phyloP scores from a whole-genome alignment of 768 basidiomycete species.

The Tylopilus felleus region DNA sequence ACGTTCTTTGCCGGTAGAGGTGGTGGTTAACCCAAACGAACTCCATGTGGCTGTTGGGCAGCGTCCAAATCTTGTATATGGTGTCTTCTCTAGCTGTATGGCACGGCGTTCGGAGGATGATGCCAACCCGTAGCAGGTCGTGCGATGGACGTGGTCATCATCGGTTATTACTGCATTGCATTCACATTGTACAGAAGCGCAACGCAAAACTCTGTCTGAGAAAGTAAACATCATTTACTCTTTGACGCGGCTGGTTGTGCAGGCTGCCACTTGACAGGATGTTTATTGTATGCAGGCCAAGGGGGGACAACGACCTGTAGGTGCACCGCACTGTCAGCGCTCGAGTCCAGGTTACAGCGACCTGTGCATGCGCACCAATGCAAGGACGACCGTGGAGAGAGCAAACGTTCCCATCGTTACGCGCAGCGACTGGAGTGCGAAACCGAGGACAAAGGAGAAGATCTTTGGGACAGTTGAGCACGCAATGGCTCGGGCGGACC shows the following conservation, averaged over 20 bases:
- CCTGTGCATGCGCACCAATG: slow-evolving; percentile 15
- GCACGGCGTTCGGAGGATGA: neutral
- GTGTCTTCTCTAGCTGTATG: neutral
- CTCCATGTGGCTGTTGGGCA: neutral
- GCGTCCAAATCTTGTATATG: neutral
- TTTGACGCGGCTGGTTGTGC: slow-evolving; percentile 21
- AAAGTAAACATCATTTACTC: slow-evolving; percentile 14
- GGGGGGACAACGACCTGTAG: slow-evolving; percentile 59
- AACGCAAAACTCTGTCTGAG: neutral
- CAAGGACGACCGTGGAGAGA: slow-evolving; percentile 18
- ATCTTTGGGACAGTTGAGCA: slow-evolving; percentile 14
- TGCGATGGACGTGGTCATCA: neutral
- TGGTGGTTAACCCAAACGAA: too few relatives aligned
- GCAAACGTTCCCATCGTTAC: slow-evolving; percentile 25
- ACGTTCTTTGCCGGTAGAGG: too few relatives aligned
- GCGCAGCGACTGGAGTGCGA: slow-evolving; percentile 26
- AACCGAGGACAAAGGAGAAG: slow-evolving; percentile 30
- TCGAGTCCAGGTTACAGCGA: too few relatives aligned
- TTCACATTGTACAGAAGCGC: neutral
- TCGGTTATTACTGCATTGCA: neutral
- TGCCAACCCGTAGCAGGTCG: neutral
- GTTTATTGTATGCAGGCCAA: slow-evolving; percentile 49
- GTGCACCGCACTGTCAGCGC: neutral
- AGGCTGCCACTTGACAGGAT: slow-evolving; percentile 23
- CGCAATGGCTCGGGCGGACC: neutral